phyloP scores from a whole-genome alignment of 83 land plant genomes.

The Picea abies region DNA sequence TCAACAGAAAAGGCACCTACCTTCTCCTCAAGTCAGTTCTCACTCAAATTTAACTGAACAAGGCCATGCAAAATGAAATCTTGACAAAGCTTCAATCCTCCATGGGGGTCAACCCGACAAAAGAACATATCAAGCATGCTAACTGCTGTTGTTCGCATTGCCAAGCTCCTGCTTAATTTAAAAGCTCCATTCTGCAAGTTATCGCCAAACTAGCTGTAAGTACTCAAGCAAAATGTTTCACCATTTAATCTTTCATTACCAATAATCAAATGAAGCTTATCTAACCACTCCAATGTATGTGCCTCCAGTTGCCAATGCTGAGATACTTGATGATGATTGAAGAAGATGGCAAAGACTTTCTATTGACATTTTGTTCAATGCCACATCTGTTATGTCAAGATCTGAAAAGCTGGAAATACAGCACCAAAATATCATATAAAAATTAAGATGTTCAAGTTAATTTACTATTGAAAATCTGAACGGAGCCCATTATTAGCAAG shows the following conservation, averaged over 20 bases:
- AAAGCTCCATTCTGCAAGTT: conserved; percentile 50
- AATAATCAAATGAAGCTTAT: not conserved
- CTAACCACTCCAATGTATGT: conserved; percentile 62
- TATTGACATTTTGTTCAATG: conserved; percentile 41
- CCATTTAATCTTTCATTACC: not conserved
- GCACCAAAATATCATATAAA: not conserved
- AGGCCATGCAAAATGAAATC: conserved; percentile 22
- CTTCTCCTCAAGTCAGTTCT: conserved; percentile 49
- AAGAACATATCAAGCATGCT: conserved; percentile 51
- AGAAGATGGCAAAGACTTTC: conserved; percentile 59
- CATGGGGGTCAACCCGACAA: conserved; percentile 40
- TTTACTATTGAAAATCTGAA: not conserved
- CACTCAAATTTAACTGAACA: conserved; percentile 56
- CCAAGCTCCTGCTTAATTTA: conserved; percentile 34
- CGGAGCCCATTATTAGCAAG: not conserved
- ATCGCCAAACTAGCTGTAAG: not conserved
- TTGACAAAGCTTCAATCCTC: conserved; percentile 17
- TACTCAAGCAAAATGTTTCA: not conserved
- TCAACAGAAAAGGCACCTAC: conserved; percentile 23
- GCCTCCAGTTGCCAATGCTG: conserved; percentile 43
- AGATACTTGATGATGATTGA: conserved; percentile 31
- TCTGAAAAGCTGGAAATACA: conserved; percentile 45
- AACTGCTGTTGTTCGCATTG: conserved; percentile 27
- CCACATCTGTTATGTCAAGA: conserved; percentile 50
- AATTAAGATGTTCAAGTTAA: not conserved